Evolutionary conservation across 441 rosid species (phyloP).

Genomic region (Pelargonium fulgidum): DNA sequence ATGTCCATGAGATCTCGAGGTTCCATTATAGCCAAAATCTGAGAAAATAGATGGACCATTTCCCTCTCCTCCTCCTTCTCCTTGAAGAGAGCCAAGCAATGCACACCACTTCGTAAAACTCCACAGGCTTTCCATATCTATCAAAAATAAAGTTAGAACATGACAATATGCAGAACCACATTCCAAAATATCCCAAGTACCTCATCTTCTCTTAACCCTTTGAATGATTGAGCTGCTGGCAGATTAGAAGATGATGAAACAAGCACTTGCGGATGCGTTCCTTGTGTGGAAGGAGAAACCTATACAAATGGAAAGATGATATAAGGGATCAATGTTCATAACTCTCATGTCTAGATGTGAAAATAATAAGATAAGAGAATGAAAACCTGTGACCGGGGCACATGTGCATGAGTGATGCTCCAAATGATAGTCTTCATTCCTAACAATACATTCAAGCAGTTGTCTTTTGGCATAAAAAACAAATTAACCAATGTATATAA

Average conservation of each 20-base stretch:
- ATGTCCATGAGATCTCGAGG: conserved; percentile 98
- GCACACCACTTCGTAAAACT: conserved; percentile 88
- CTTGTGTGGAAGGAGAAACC: conserved; percentile 55
- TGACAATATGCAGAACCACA: conserved; percentile 8
- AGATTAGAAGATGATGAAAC: conserved; percentile 48
- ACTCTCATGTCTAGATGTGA: conserved; percentile 16
- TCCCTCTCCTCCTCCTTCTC: conserved; percentile 98
- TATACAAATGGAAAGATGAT: conserved; percentile 25
- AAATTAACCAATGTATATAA: conserved; percentile 7
- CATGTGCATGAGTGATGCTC: conserved; percentile 97
- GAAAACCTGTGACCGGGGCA: conserved; percentile 81
- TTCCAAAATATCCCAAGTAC: conserved; percentile 33
- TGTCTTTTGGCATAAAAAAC: conserved; percentile 15
- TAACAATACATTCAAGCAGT: conserved; percentile 30
- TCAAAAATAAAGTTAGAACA: conserved; percentile 27
- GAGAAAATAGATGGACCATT: conserved; percentile 80
- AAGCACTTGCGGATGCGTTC: conserved; percentile 49
- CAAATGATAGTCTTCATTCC: conserved; percentile 98
- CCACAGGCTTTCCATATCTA: conserved; percentile 97
- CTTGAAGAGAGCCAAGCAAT: conserved; percentile 94
- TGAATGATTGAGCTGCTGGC: conserved; percentile 60
- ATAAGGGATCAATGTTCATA: conserved; percentile 14
- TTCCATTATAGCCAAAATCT: conserved; percentile 87
- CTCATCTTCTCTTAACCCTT: conserved; percentile 98
- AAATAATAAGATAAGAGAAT: background rate